Evolutionary conservation across 805 yeast species (phyloP), one percentile per base, ranked within the genome.

Genomic region (Pichia paraexigua): DNA sequence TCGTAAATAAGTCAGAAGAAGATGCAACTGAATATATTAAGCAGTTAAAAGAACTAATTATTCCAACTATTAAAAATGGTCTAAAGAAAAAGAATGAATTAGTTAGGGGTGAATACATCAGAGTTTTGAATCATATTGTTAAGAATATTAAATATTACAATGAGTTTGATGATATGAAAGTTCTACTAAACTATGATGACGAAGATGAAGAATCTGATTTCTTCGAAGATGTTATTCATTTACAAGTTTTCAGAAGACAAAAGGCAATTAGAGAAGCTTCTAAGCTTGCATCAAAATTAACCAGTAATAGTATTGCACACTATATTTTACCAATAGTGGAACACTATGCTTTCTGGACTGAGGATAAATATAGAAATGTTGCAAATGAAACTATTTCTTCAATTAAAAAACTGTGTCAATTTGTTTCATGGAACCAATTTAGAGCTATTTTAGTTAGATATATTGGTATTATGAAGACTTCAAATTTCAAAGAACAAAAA

Each of bases 281-380:
- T 12, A 80, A 73, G 6, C 40, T 56, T 11, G 60, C 74, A 43
- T 76, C 80, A 7, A 52, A 64, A 21, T 65, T 91, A 8, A 66
- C 78, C 0, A 78, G 78, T 25, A 68, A 71, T 39, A 83, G 81
- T 58, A 79, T 92, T 49, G 76, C 95, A 0, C 94, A 87, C 61
- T 90, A 85, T 63, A 61, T 94, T 43, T 68, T 94, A 51, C 98
- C 99, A 5, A 78, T 91, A 56, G 74, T 91, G 53, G 98, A 94
- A 69, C 82, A 80, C 55, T 89, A 83, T 67, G 89, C 86, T 2
- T 75, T 74, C 53, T 74, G 80, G 54, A 66, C 72, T 2, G 80
- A 76, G 39, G 88, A 83, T 41, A 82, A 78, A 56, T 70, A 73
- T 50, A 73, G 84, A 61, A 80, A 80, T 57, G 68, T 86, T 53